Evolutionary conservation across 2,329 filamentous ascomycete species (phyloP), one percentile per base, ranked within the genome.

Genomic region (Lachnellula cervina): DNA sequence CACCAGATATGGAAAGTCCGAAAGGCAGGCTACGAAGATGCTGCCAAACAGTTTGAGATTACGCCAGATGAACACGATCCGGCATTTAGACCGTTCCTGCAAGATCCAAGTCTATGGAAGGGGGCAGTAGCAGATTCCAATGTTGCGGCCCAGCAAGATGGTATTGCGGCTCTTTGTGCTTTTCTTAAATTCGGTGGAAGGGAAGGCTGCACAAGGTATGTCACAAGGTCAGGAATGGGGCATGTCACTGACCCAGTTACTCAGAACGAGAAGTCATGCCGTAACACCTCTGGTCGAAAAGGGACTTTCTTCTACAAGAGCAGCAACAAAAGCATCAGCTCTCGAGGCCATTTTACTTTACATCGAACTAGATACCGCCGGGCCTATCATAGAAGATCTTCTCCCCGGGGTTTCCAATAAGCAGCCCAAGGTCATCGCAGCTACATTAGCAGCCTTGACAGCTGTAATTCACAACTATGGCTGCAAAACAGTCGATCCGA

Each of bases 111-210:
- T 60, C 72, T 99, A 58, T 97, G 91, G 93, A 97, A 97, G 72
- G 87, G 85, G 37, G 94, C 92, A 1, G 93, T 94, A 6, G 85
- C 86, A 65, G 94, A 99, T 73, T 94, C 92, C 53, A 99, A 99
- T 67, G 94, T 99, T 56, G 94, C 93, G 17, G 94, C 95, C 35
- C 94, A 99, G 72, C 88, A 95, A 74, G 95, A 99, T 65, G 94
- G 89, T 59, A 83, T 99, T 48, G 85, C 82, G 48, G 88, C 93
- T 38, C 82, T 96, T 66, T 96, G 91, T 73, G 86, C 90, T 1
- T 99, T 97, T 70, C 80, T 99, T 55, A 93, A 97, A 69, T 96
- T 88, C 68, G 90, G 90, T 57, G 91, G 93, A 54, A 79, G 82
- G 56, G 88, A 95, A 64, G 87, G 88, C 56, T 89, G 87, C 67